Evolutionary conservation across 2,329 filamentous ascomycete species (phyloP), one percentile per base, ranked within the genome.

Genomic region (Colletotrichum tabaci): DNA sequence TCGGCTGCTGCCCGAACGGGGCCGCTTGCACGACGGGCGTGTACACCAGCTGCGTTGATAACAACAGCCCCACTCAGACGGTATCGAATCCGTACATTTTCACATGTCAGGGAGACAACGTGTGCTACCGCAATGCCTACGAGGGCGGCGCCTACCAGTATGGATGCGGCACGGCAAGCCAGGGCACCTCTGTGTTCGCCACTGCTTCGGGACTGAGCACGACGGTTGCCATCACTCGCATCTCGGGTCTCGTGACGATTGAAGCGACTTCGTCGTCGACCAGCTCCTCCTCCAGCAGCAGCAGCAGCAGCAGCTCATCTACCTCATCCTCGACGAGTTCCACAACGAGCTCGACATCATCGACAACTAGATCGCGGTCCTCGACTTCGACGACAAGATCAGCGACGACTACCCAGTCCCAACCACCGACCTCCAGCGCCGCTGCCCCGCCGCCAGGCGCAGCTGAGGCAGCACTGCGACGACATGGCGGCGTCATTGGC

Each of bases 11-110:
- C 76, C 88, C 88, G 0, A 82, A 90, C 74, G 83, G 82, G 16
- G 77, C 78, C 16, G 75, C 83, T 8, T 91, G 89, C 77, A 87
- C 86, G 1, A 81, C 83, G 4, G 89, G 89, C 64, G 85, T 91
- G 49, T 91, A 85, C 77, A 91, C 88, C 2, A 84, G 82, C 49
- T 91, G 89, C 71, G 86, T 89, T 52, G 89, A 91, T 75, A 76
- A 76, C 61, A 86, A 85, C 74, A 88, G 84, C 66, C 81, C 81
- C 4, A 80, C 84, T 1, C 86, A 88, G 76, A 86, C 84, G 3
- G 86, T 84, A 66, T 80, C 85, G 65, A 85, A 91, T 73, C 88
- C 88, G 0, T 90, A 89, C 71, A 81, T 90, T 42, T 90, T 82
- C 75, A 89, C 88, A 12, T 91, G 89, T 77, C 73, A 77, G n/a